Conservation (phyloP, 352 stramenopile species). For the Globisporangium polare region DNA sequence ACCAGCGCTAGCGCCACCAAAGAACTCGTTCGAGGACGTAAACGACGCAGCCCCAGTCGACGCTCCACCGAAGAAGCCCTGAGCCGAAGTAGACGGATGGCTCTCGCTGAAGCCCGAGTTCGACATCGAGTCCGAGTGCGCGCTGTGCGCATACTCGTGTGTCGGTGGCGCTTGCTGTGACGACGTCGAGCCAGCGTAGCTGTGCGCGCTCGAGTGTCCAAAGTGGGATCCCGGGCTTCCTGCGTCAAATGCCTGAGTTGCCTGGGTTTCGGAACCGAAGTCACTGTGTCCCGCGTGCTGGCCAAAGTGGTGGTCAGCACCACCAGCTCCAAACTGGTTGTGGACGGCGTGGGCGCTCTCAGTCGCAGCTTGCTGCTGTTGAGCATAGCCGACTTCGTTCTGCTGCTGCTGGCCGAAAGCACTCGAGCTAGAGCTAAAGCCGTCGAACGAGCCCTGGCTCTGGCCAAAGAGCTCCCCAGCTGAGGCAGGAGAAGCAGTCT, state of each 20-base stretch:
- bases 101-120: constrained; percentile 12
- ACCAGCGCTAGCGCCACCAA: constrained; percentile 13
- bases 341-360: not conserved
- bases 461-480: constrained; percentile 26
- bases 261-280: not conserved
- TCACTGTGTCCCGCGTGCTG: not conserved
- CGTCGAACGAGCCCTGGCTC: constrained; percentile 12
- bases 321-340: constrained; percentile 2
- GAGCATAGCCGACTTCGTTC: constrained; percentile 4
- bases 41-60: constrained; percentile 6
- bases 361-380: not conserved
- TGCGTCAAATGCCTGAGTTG: not conserved
- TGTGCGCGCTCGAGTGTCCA: constrained; percentile 5
- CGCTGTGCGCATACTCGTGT: constrained; percentile 4
- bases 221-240: not conserved
- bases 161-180: not conserved
- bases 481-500: constrained; percentile 14
- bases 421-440: constrained; percentile 10
- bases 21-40: constrained; percentile 21
- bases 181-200: constrained; percentile 8
- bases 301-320: not conserved
- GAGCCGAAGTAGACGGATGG: constrained; percentile 5
- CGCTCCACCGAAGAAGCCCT: constrained; percentile 12
- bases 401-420: constrained; percentile 9
- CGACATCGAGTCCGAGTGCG: constrained; percentile 9